Evolutionary conservation across 495 filamentous ascomycete species (phyloP), one percentile per base, ranked within the genome.

Genomic region (Aspergillus olivimuriae): DNA sequence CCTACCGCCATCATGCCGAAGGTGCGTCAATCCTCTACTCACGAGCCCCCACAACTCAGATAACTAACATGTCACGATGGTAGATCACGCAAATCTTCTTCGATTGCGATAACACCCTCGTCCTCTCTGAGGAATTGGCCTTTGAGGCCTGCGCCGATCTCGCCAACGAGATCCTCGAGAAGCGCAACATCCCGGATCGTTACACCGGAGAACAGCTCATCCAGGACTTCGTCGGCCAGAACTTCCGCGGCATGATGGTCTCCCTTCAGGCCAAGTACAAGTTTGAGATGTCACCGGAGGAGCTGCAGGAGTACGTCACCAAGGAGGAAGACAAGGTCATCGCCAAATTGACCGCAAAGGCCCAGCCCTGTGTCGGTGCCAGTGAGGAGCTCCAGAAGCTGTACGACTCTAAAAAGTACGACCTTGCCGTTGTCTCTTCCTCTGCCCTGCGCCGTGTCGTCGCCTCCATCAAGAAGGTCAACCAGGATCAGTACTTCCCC

Each of bases 71-170:
- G 16, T n/a, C 7, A 15, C 15, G 48, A 26, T 20, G 48, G 22
- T 63, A 88, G 84, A 82, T 83, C 66, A 86, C 82, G 26, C 75
- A 86, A 60, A 71, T 96, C 68, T 86, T 96, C 65, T 82, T 95
- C 69, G 90, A 96, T 72, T 96, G 90, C 73, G 90, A 96, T 80
- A 96, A 96, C 76, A 96, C 90, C 41, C 87, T 96, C 56, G 87
- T 89, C 69, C 82, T 94, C 57, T 94, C 87, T 46, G 90, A 96
- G 70, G 79, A 78, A 51, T 75, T 95, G 57, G 90, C 90, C 66
- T 96, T 95, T 66, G 89, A 92, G 70, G 90, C 87, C 46, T 95
- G 90, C 68, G 85, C 90, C 55, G 86, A 92, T 51, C 76, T 96
- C 56, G 82, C 87, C 71, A 96, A 96, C 74, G 81, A 92, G 67